These are phyloP conservation scores for Neolentinus lepideus DNA, from an alignment of 1,284 basidiomycete species.

Conservation along the genomic window DNA sequence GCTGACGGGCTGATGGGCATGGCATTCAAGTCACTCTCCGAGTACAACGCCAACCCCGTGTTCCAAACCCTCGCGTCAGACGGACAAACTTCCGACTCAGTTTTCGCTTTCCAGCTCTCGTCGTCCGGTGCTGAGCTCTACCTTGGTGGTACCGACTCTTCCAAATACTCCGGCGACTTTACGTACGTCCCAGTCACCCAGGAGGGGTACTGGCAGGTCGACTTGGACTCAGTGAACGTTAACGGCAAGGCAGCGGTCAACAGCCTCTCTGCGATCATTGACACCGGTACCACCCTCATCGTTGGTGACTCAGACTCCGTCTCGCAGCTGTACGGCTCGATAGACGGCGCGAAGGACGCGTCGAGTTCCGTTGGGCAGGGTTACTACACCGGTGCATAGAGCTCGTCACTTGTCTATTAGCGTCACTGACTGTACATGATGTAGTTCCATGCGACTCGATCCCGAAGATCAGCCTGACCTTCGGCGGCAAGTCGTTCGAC, in stretches of 20 bases:
- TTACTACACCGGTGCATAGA: conserved; percentile 21
- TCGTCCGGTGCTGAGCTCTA: conserved; percentile 39
- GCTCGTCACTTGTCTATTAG: not conserved
- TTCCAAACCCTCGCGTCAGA: conserved; percentile 38
- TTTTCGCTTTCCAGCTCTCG: conserved; percentile 52
- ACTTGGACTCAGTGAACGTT: conserved; percentile 25
- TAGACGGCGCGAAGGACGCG: conserved; percentile 33
- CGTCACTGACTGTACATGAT: conserved; percentile 11
- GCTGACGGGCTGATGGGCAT: conserved; percentile 45
- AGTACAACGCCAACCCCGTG: conserved; percentile 27
- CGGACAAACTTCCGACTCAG: conserved; percentile 24
- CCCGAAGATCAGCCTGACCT: conserved; percentile 31
- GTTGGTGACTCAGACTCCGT: conserved; percentile 37
- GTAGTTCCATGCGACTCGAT: conserved; percentile 33
- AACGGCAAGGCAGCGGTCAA: conserved; percentile 17
- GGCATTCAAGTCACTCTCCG: conserved; percentile 33
- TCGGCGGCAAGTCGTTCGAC: conserved; percentile 31
- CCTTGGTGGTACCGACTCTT: conserved; percentile 44
- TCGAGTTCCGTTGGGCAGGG: conserved; percentile 24
- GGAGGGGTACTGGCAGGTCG: conserved; percentile 24
- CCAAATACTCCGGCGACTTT: conserved; percentile 30
- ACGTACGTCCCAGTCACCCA: conserved; percentile 28
- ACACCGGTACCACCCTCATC: conserved; percentile 44
- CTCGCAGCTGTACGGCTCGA: conserved; percentile 32
- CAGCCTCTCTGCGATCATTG: conserved; percentile 27